These are phyloP conservation scores for Lanmaoa rubissima DNA, from an alignment of 768 basidiomycete species.

Conservation along the genomic window DNA sequence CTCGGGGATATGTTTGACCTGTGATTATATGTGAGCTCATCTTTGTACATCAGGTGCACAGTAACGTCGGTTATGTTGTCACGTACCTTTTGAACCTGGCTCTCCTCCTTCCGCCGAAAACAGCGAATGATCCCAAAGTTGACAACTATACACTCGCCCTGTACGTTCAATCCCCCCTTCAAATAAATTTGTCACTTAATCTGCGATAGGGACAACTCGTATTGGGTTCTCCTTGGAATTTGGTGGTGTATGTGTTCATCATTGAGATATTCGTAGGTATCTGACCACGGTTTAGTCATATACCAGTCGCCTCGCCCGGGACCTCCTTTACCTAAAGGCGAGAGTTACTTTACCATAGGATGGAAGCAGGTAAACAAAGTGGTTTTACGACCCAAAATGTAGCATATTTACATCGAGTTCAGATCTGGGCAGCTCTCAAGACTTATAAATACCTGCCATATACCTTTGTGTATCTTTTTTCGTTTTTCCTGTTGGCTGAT, in stretches of 20 bases:
- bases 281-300: conserved; percentile 48
- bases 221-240: conserved; percentile 77
- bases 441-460: conserved; percentile 77
- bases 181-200: neutral
- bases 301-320: conserved; percentile 86
- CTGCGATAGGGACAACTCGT: conserved; percentile 55
- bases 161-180: conserved; percentile 39
- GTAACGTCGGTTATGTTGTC: conserved; percentile 71
- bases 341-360: conserved; percentile 76
- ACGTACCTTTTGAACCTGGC: conserved; percentile 67
- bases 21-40: neutral
- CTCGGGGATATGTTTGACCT: neutral
- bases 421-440: conserved; percentile 77
- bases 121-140: conserved; percentile 51
- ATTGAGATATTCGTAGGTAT: neutral
- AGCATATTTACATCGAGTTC: conserved; percentile 3
- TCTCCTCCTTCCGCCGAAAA: conserved; percentile 55
- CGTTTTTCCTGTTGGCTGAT: conserved; percentile 78
- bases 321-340: conserved; percentile 71
- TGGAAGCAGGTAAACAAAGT: conserved; percentile 68
- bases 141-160: conserved; percentile 74
- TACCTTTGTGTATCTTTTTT: conserved; percentile 77
- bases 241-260: conserved; percentile 74
- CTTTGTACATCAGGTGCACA: conserved; percentile 52
- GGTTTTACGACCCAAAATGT: neutral